phyloP scores from a whole-genome alignment of 2,329 filamentous ascomycete species.

The Trichoderma asperellum region DNA sequence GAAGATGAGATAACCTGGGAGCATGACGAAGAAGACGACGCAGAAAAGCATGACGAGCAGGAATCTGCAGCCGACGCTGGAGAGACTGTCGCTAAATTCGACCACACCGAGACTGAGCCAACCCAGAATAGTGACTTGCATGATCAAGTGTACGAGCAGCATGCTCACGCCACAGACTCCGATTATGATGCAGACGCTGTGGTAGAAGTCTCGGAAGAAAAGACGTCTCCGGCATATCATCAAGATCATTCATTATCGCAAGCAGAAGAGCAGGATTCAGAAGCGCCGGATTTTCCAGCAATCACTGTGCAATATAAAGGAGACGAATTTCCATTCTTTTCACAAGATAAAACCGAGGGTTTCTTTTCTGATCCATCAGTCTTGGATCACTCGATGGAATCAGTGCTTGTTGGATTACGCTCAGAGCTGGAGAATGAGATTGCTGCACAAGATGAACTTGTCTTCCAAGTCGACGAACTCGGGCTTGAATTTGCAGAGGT shows the following conservation, averaged over 20 bases:
- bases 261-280: slow-evolving; percentile 10
- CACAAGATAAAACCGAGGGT: slow-evolving; percentile 39
- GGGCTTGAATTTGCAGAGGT: slow-evolving; percentile 59
- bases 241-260: slow-evolving; percentile 26
- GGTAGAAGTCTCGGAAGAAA: slow-evolving; percentile 29
- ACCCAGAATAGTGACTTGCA: slow-evolving; percentile 29
- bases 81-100: neutral
- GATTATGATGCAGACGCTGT: slow-evolving; percentile 37
- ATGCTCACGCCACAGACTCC: slow-evolving; percentile 45
- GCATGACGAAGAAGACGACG: slow-evolving; percentile 28
- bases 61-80: neutral
- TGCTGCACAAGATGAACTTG: slow-evolving; percentile 51
- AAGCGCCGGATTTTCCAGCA: slow-evolving; percentile 38
- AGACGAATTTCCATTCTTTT: slow-evolving; percentile 50
- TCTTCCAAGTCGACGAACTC: slow-evolving; percentile 57
- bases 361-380: slow-evolving; percentile 52
- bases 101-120: neutral
- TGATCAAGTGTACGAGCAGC: neutral
- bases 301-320: slow-evolving; percentile 51
- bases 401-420: slow-evolving; percentile 51
- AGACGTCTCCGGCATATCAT: slow-evolving; percentile 26
- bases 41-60: neutral
- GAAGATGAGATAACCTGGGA: slow-evolving; percentile 33
- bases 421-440: slow-evolving; percentile 53
- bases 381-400: slow-evolving; percentile 50